Base-by-base conservation (phyloP, 192 early-diverging fungal genomes). In the Spizellomyces punctatus region DNA sequence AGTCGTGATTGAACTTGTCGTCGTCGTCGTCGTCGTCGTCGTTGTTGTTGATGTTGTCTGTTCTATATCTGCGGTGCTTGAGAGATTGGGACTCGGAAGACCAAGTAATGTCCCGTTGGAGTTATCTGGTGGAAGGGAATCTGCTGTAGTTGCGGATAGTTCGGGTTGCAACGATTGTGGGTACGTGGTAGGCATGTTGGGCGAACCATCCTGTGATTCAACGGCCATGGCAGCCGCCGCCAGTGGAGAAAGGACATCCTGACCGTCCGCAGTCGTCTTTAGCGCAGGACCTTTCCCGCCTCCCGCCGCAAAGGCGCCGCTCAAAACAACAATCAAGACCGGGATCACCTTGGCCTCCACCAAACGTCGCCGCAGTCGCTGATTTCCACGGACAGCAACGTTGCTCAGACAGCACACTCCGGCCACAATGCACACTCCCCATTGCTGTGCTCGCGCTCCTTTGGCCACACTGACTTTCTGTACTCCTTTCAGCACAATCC, bases 271-370 rank as follows among this genome's bases (percentile, higher is more conserved):
- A 36, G 27, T 36, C 27, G 27, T 36, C 27, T 36, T 36, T 36
- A 36, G 27, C 27, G 27, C 27, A 36, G 27, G 27, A 36, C 27
- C 27, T 36, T 36, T 36, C 27, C 27, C 27, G 27, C 27, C 3
- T 36, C 27, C 27, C 12, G 59, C 17, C 12, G 59, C 10, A 12
- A 61, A 41, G 12, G 59, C 71, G 6, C 22, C 62, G 6, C 64
- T 78, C 62, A 98, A 85, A 46, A 96, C 87, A 50, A 87, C 87
- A 49, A 93, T 84, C n/a, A 98, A 88, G 47, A 96, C 86, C 8
- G 88, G 83, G 21, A 98, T 85, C 48, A 95, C 86, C 8, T 93
- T 93, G 47, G 91, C 94, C 58, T 95, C 86, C 6, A 95, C 94
- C 47, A 96, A 88, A 49, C 93, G 83, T 58, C 89, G 88, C 17